These are phyloP conservation scores for Sclerotinia spermophila DNA, from an alignment of 2,329 filamentous ascomycete genomes.

Conservation along the genomic window DNA sequence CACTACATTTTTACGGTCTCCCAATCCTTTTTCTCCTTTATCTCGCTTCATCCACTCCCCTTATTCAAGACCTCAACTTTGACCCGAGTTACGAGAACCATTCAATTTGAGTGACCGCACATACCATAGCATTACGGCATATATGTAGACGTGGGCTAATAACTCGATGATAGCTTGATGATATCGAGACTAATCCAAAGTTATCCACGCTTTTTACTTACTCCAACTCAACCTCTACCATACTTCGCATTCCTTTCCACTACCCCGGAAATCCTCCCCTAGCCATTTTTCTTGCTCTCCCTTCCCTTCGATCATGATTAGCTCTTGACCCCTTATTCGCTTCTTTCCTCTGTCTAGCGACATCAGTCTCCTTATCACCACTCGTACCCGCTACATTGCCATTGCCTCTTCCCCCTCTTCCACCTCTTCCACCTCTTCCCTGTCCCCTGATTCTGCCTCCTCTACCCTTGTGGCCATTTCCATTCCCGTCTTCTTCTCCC, in stretches of 20 bases:
- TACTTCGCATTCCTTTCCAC: background rate
- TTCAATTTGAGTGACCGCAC: background rate
- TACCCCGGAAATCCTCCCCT: slow-evolving; percentile 45
- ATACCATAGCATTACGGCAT: background rate
- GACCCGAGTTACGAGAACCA: too few relatives aligned
- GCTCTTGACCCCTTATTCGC: slow-evolving; percentile 76
- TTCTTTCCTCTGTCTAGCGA: slow-evolving; percentile 72
- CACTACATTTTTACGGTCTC: background rate
- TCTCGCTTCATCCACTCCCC: background rate
- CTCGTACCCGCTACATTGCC: slow-evolving; percentile 62
- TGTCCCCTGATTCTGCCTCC: slow-evolving; percentile 46
- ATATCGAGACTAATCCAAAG: background rate
- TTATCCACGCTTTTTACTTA: background rate
- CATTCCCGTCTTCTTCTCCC: slow-evolving; percentile 44
- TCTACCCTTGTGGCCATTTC: slow-evolving; percentile 38
- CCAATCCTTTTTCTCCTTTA: background rate
- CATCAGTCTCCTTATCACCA: slow-evolving; percentile 68
- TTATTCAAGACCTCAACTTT: background rate
- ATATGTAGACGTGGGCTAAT: too few relatives aligned
- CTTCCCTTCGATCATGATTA: slow-evolving; percentile 81
- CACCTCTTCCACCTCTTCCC: slow-evolving; percentile 44
- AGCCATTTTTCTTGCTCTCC: slow-evolving; percentile 62
- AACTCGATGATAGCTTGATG: background rate
- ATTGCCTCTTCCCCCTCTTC: slow-evolving; percentile 51
- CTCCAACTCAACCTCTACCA: background rate